phyloP scores from a whole-genome alignment of 495 filamentous ascomycete genomes.

The Penicillium samsonianum region DNA sequence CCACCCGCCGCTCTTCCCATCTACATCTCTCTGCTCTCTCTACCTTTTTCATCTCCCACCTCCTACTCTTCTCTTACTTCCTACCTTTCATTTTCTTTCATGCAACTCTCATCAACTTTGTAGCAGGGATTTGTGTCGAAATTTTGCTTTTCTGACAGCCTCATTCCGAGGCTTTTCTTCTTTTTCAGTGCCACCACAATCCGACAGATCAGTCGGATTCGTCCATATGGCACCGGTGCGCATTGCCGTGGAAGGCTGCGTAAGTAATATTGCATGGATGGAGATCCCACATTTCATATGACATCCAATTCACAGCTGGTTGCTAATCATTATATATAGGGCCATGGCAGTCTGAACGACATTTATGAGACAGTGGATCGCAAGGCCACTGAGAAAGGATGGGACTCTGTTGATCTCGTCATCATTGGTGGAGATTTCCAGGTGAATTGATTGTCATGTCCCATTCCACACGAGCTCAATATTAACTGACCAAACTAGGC shows the following conservation, averaged over 20 bases:
- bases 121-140: background rate
- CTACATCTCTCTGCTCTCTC: constrained; percentile 12
- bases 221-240: constrained; percentile 9
- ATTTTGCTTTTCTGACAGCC: background rate
- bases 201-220: background rate
- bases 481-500: constrained; percentile 53
- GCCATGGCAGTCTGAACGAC: constrained; percentile 84
- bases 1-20: constrained; percentile 14
- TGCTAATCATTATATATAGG: constrained; percentile 50
- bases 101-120: background rate
- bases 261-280: constrained; percentile 5
- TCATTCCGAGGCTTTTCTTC: background rate
- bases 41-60: background rate
- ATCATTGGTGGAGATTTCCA: constrained; percentile 94
- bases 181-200: background rate
- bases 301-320: background rate
- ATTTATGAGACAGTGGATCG: constrained; percentile 78
- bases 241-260: constrained; percentile 20
- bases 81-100: background rate
- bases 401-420: constrained; percentile 76
- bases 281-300: background rate
- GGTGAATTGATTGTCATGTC: constrained; percentile 41
- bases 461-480: background rate
- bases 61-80: background rate
- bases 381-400: constrained; percentile 63